Percentiles rank a stretch among this genome's conserved stretches.
Evolutionary conservation across 306 rosid species (phyloP).

Genomic region (Sicyos baderoa): DNA sequence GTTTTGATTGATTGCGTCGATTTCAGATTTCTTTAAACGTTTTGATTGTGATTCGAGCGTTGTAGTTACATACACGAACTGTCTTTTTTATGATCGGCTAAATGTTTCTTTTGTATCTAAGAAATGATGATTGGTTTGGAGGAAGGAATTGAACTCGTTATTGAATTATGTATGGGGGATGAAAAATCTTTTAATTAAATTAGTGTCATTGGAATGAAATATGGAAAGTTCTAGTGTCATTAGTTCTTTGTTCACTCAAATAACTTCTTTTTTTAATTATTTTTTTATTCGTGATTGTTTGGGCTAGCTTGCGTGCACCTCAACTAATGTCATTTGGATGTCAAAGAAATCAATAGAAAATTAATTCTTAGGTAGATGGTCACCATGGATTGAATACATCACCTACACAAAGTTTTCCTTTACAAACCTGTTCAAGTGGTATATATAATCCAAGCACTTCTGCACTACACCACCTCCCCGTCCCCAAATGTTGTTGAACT

Average conservation of each 20-base stretch:
- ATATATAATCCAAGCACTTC: too few relatives aligned
- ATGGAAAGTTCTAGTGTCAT: not conserved
- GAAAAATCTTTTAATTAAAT: not conserved
- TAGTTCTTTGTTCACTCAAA: not conserved
- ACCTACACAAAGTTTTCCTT: not conserved
- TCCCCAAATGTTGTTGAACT: too few relatives aligned
- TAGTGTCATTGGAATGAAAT: slow-evolving; percentile 3
- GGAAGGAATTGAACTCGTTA: not conserved
- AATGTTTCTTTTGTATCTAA: not conserved
- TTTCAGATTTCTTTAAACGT: not conserved
- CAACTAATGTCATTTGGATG: too few relatives aligned
- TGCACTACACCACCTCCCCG: too few relatives aligned
- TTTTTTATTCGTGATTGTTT: too few relatives aligned
- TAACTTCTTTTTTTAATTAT: not conserved
- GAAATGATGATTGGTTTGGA: not conserved
- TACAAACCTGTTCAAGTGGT: not conserved
- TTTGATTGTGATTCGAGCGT: not conserved
- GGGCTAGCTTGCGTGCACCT: too few relatives aligned
- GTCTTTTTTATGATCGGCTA: too few relatives aligned
- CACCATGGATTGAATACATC: too few relatives aligned
- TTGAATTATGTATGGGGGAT: not conserved
- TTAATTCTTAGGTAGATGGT: too few relatives aligned
- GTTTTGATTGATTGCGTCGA: not conserved
- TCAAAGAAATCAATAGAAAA: too few relatives aligned
- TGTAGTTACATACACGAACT: not conserved